Base-by-base conservation (phyloP, 139 green algal genomes). In the Spirogloea muscicola region DNA sequence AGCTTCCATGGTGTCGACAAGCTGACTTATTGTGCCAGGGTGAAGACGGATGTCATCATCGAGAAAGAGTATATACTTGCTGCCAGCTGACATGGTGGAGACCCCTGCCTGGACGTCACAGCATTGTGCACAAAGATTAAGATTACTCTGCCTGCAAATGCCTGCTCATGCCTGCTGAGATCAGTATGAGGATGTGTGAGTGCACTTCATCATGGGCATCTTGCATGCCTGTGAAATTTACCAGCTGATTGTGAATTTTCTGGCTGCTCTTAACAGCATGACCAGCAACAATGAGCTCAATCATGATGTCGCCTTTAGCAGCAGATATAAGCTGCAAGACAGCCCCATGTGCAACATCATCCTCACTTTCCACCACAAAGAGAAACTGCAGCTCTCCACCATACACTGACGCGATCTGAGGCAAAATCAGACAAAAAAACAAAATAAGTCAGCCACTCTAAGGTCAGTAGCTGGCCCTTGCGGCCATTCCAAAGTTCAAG, bases 31-130 rank as follows among this genome's bases (percentile, higher is more conserved):
- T 44, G 74, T 86, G 5, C 67, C 65, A 3, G 89, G 85, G 63
- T 96, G 90, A 38, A 92, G 80, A 70, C 79, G 63, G 25, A 97
- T 87, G 65, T 97, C 92, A 76, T 97, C 92, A 55, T 97, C 92
- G 65, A 97, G 74, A 58, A 92, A 94, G 27, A 96, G 82, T 7
- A 95, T 62, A 41, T 93, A 97, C 41, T 86, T 81, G 2, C 58
- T 68, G 25, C 65, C 49, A 25, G 2, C 29, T 29, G 31, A 43
- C 3, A 33, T 49, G 1, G 27, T 59, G 21, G 49, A 49, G 3
- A 75, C 58, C 5, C 57, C 80, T 6, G 68, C 49, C 74, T 82
- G 74, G 58, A 38, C 57, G 16, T 10, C 10, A n/a, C n/a, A n/a
- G n/a, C n/a, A n/a, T n/a, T n/a, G n/a, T n/a, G n/a, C n/a, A n/a